Evolutionary conservation across 345 rosid species (phyloP).

Genomic region (Arabis hirsuta): DNA sequence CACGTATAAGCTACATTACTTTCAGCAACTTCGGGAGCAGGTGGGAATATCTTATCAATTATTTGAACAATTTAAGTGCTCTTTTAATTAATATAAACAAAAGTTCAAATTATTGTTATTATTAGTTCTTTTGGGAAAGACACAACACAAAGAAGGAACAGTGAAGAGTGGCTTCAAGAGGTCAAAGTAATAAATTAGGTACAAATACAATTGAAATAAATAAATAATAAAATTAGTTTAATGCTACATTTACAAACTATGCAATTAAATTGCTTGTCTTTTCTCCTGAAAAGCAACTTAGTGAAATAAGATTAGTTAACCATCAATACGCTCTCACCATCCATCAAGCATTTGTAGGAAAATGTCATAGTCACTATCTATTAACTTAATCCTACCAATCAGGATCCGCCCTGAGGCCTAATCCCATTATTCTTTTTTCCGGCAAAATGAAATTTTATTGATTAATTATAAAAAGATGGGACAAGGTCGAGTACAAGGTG

Average conservation of each 20-base stretch:
- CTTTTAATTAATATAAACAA: constrained; percentile 1
- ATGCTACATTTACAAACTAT: constrained; percentile 7
- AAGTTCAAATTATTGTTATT: neutral
- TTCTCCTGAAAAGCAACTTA: constrained; percentile 4
- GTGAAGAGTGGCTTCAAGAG: neutral
- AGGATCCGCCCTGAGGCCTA: too few species aligned
- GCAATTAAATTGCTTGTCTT: constrained; percentile 4
- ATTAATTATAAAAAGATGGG: too few species aligned
- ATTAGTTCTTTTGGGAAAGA: constrained; percentile 5
- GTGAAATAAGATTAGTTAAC: neutral
- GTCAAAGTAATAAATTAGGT: constrained; percentile 19
- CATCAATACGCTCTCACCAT: neutral
- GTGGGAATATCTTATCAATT: constrained; percentile 32
- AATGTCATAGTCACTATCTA: neutral
- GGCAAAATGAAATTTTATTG: too few species aligned
- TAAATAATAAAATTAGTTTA: neutral
- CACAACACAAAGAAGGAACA: neutral
- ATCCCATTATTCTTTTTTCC: too few species aligned
- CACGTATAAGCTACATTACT: constrained; percentile 28
- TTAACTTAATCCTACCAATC: too few species aligned
- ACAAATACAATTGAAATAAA: neutral
- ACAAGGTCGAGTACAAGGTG: too few species aligned
- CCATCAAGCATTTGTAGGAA: neutral
- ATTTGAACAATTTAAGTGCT: neutral
- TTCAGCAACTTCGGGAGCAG: constrained; percentile 36